Conservation (phyloP, 352 stramenopile genomes). For the Globisporangium carolinianum region DNA sequence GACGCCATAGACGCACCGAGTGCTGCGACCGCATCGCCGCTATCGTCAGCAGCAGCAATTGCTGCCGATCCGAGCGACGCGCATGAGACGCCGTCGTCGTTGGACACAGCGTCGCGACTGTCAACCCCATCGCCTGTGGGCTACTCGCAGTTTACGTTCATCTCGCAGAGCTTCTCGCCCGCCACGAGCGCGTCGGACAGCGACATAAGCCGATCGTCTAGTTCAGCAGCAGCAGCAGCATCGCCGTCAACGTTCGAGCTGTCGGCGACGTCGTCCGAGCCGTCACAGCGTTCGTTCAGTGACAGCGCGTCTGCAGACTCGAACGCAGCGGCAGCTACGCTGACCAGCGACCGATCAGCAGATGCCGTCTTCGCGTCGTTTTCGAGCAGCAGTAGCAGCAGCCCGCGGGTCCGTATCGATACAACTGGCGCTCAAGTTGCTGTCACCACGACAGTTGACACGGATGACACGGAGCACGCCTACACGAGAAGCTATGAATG, state of each 20-base stretch:
- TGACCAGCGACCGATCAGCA: not conserved
- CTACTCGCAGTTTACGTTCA: conserved; percentile 15
- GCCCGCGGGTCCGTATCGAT: not conserved
- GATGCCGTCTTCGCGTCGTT: not conserved
- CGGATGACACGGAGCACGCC: no score
- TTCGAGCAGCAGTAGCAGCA: conserved; percentile 1
- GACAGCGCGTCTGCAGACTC: not conserved
- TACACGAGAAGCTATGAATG: no score
- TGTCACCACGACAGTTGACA: no score
- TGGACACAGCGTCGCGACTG: not conserved
- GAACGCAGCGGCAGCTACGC: not conserved
- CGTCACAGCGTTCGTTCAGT: not conserved
- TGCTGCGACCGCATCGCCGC: no score
- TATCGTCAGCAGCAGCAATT: no score
- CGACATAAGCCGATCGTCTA: not conserved
- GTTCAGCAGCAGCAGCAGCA: not conserved
- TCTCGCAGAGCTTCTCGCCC: conserved; percentile 6
- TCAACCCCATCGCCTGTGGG: conserved; percentile 4
- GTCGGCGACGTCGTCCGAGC: not conserved
- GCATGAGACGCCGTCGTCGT: not conserved
- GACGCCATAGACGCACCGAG: no score
- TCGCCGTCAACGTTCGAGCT: not conserved
- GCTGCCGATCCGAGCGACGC: not conserved
- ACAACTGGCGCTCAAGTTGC: not conserved
- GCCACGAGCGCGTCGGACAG: not conserved